phyloP scores from a whole-genome alignment of 1,284 basidiomycete species.

The Melampsora americana region DNA sequence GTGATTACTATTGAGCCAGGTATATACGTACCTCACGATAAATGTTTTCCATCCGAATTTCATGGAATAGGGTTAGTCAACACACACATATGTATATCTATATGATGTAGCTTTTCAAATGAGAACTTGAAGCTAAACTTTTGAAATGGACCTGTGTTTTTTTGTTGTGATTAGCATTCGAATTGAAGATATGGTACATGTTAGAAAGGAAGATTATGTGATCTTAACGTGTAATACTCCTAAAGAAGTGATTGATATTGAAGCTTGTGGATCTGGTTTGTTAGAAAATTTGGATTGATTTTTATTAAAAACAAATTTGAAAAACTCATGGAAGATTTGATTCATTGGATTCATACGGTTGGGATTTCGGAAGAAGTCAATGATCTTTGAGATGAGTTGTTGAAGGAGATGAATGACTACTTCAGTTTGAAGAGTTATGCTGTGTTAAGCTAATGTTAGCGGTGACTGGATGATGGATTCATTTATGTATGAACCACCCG shows the following conservation, averaged over 20 bases:
- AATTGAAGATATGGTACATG: slow-evolving; percentile 73
- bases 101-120: too few relatives aligned
- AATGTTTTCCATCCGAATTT: slow-evolving; percentile 75
- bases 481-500: too few relatives aligned
- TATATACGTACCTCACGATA: slow-evolving; percentile 75
- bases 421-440: too few relatives aligned
- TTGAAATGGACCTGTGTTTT: neutral
- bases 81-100: too few relatives aligned
- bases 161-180: slow-evolving; percentile 17
- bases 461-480: too few relatives aligned
- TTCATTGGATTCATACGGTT: too few relatives aligned
- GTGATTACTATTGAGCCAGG: slow-evolving; percentile 69
- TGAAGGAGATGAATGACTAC: too few relatives aligned
- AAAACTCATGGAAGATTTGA: too few relatives aligned
- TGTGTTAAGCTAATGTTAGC: too few relatives aligned
- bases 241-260: slow-evolving; percentile 84
- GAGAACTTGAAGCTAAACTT: neutral
- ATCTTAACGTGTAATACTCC: slow-evolving; percentile 75
- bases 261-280: slow-evolving; percentile 56
- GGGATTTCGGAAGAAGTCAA: too few relatives aligned
- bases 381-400: too few relatives aligned
- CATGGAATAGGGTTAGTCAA: slow-evolving; percentile 70
- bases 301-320: too few relatives aligned
- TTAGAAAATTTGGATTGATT: slow-evolving; percentile 11
- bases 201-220: slow-evolving; percentile 66